These are phyloP conservation scores for Pythium rhizo-oryzae DNA, from an alignment of 352 stramenopile species.

Conservation along the genomic window DNA sequence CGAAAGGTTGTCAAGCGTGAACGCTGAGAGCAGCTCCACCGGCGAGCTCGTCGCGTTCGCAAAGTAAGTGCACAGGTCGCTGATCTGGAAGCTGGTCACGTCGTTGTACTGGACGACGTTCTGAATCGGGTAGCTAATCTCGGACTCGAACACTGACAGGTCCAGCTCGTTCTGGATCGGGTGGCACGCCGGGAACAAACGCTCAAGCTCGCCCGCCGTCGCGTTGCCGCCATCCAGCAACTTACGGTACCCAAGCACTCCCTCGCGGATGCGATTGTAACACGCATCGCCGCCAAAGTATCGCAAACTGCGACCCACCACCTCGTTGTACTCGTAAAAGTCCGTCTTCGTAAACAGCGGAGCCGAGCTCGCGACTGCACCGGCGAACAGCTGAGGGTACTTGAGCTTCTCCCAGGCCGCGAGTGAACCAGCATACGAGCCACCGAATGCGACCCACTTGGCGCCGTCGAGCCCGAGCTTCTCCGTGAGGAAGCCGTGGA, in stretches of 20 bases:
- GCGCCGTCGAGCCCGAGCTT: slow-evolving; percentile 56
- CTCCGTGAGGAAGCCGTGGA: slow-evolving; percentile 76
- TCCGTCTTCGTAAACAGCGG: slow-evolving; percentile 87
- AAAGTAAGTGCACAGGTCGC: slow-evolving; percentile 67
- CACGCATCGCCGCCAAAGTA: slow-evolving; percentile 85
- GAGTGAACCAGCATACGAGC: slow-evolving; percentile 94
- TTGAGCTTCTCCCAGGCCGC: slow-evolving; percentile 93
- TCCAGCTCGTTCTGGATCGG: slow-evolving; percentile 78
- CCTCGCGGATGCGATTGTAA: slow-evolving; percentile 67
- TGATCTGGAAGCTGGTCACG: slow-evolving; percentile 34
- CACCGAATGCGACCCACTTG: slow-evolving; percentile 94
- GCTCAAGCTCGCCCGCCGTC: slow-evolving; percentile 36
- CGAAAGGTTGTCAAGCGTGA: slow-evolving; percentile 53
- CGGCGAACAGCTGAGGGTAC: slow-evolving; percentile 91
- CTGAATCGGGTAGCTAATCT: slow-evolving; percentile 74
- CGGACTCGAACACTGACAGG: slow-evolving; percentile 74
- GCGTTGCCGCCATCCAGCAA: slow-evolving; percentile 57
- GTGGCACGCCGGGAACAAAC: slow-evolving; percentile 65
- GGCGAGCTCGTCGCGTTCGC: slow-evolving; percentile 22
- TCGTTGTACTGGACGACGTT: slow-evolving; percentile 77
- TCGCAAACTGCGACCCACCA: slow-evolving; percentile 69
- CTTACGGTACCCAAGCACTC: slow-evolving; percentile 50
- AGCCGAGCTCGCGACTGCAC: slow-evolving; percentile 91
- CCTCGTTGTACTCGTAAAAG: slow-evolving; percentile 89
- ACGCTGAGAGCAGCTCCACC: slow-evolving; percentile 47